A percentile compares a stretch with the other conserved stretches of the same genome.
These are phyloP conservation scores for Ballota nigra DNA, from an alignment of 257 asterid genomes.

Conservation along the genomic window DNA sequence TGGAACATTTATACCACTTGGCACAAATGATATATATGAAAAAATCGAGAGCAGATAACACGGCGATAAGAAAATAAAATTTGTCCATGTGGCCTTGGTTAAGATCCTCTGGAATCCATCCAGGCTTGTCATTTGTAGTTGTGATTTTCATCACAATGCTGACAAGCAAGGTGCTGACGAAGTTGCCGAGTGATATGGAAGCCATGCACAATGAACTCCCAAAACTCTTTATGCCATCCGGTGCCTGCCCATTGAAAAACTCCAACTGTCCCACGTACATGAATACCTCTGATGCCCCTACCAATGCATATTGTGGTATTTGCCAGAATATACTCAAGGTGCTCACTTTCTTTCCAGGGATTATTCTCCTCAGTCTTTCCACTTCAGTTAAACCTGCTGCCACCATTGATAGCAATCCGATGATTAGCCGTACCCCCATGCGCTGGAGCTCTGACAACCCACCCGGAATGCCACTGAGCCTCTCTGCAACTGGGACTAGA, in stretches of 20 bases:
- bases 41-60: conserved; percentile 47
- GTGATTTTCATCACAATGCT: conserved; percentile 61
- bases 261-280: conserved; percentile 83
- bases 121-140: conserved; percentile 32
- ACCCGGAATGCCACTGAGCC: conserved; percentile 42
- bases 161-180: conserved; percentile 63
- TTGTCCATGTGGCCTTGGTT: conserved; percentile 60
- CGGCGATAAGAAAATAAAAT: conserved; percentile 60
- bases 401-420: conserved; percentile 65
- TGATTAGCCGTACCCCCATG: conserved; percentile 75
- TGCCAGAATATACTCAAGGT: conserved; percentile 65
- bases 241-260: conserved; percentile 76
- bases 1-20: conserved; percentile 43
- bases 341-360: conserved; percentile 36
- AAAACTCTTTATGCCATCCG: conserved; percentile 76
- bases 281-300: conserved; percentile 85
- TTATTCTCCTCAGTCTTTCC: conserved; percentile 36
- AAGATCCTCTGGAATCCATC: conserved; percentile 70
- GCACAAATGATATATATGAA: conserved; percentile 47
- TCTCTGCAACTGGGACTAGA: conserved; percentile 48
- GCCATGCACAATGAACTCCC: conserved; percentile 86
- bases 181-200: conserved; percentile 71
- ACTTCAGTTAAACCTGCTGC: conserved; percentile 61
- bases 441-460: conserved; percentile 80
- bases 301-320: conserved; percentile 63